Percentiles rank a stretch among this genome's conserved stretches.
phyloP scores from a whole-genome alignment of 306 rosid genomes.

The Elaeagnus macrophylla region DNA sequence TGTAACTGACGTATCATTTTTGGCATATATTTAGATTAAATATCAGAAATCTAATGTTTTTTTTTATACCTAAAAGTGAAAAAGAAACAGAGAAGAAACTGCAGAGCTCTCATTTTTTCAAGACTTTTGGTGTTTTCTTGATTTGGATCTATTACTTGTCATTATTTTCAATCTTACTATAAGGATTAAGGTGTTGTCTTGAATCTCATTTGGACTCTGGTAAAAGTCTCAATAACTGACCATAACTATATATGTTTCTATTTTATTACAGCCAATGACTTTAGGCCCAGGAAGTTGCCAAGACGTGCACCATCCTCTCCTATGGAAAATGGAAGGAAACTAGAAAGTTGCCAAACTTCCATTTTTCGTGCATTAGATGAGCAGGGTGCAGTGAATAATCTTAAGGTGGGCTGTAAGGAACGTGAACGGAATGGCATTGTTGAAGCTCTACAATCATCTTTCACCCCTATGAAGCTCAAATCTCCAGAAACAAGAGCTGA shows the following conservation, averaged over 20 bases:
- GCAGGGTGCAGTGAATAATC: constrained; percentile 27
- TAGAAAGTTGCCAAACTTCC: constrained; percentile 51
- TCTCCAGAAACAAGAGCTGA: constrained; percentile 25
- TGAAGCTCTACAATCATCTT: constrained; percentile 32
- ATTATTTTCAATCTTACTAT: neutral
- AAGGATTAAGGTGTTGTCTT: too few species aligned
- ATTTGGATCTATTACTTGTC: constrained; percentile 15
- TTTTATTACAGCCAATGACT: constrained; percentile 62
- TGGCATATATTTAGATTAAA: constrained; percentile 13
- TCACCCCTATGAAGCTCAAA: constrained; percentile 30
- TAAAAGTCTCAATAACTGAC: constrained; percentile 30
- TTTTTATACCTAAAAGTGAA: neutral
- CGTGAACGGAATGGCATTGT: constrained; percentile 51
- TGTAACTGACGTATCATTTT: neutral
- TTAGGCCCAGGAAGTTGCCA: constrained; percentile 59
- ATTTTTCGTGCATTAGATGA: constrained; percentile 31
- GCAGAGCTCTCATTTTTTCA: neutral
- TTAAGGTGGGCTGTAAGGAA: constrained; percentile 43
- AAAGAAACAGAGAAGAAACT: too few species aligned
- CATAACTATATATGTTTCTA: constrained; percentile 25
- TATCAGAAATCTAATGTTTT: constrained; percentile 15
- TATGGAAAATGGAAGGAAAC: constrained; percentile 58
- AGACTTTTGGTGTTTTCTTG: constrained; percentile 23
- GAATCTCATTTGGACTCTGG: neutral
- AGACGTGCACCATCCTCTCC: constrained; percentile 39